Base-by-base conservation (phyloP, 2,329 filamentous ascomycete species). In the Pezicula carpinea region DNA sequence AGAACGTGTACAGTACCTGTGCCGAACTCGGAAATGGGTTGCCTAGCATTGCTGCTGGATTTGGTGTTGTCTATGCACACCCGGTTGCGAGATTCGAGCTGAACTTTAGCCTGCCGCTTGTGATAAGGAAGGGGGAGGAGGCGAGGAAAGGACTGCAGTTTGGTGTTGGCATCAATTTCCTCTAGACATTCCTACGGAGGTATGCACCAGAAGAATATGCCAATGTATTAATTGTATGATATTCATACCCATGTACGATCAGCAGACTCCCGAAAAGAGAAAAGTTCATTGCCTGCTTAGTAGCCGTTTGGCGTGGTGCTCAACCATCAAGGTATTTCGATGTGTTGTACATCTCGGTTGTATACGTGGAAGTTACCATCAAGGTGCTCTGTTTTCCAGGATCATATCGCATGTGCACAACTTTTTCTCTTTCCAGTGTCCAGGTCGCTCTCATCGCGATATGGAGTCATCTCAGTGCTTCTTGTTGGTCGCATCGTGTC, bases 141-240 rank as follows among this genome's bases (percentile, higher is more conserved):
- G 85, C 82, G 14, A 81, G 92, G 46, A 99, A 99, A 71, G 93
- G 93, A 1, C 64, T 99, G 53, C 90, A 93, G 65, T 84, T 99
- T 59, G 93, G 93, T n/a, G 89, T 99, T 34, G 93, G 93, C 42
- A 90, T 99, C 63, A 95, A 88, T 70, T 96, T 99, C 65, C 70
- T 97, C 76, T 97, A 86, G 55, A 40, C 13, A 29, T 29, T 11
- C 26, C 10, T 29, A 29, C 10, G 6, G 13, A 29, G 8, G 26
- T 18, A 40, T 22, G 13, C 13, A 11, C 3, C 14, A 19, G 13
- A 26, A 23, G n/a, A 18, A 46, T 18, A 35, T 7, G 14, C 40
- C 21, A 13, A 17, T 46, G 36, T 32, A 46, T 38, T 23, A 43
- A 17, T 21, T 43, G 26, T 33, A 43, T 36, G n/a, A 4, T 19